These are phyloP conservation scores for Schizonepeta tenuifolia DNA, from an alignment of 257 asterid species.

Conservation along the genomic window DNA sequence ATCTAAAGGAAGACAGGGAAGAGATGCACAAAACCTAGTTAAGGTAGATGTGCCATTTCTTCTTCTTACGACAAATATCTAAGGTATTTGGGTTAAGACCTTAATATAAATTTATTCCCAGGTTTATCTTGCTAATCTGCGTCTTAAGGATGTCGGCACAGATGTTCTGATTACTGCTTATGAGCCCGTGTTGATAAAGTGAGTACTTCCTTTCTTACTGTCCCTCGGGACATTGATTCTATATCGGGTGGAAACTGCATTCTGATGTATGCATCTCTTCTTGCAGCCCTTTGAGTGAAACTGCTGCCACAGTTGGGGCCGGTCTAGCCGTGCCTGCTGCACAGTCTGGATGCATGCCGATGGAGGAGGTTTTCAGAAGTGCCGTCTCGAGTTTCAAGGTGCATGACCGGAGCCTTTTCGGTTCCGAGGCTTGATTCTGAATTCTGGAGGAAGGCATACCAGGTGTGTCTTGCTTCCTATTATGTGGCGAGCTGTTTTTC, in stretches of 20 bases:
- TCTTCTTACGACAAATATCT: slow-evolving; percentile 1
- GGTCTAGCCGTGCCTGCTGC: slow-evolving; percentile 77
- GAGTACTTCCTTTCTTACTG: slow-evolving; percentile 31
- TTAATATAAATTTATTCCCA: slow-evolving; percentile 36
- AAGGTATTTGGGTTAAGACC: slow-evolving; percentile 4
- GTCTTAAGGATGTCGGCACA: slow-evolving; percentile 83
- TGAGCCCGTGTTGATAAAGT: slow-evolving; percentile 86
- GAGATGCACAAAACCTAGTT: slow-evolving; percentile 84
- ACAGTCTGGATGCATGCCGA: slow-evolving; percentile 68
- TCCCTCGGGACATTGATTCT: neutral
- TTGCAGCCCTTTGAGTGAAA: slow-evolving; percentile 79
- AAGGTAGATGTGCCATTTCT: slow-evolving; percentile 51
- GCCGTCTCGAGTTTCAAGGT: slow-evolving; percentile 83
- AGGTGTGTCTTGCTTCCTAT: neutral
- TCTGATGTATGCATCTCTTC: neutral
- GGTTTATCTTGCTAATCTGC: slow-evolving; percentile 89
- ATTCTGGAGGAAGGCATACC: neutral
- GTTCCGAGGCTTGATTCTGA: slow-evolving; percentile 46
- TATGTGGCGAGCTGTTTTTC: neutral
- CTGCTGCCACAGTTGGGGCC: slow-evolving; percentile 74
- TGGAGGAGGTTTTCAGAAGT: slow-evolving; percentile 74
- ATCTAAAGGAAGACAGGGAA: slow-evolving; percentile 94
- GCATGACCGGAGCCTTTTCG: slow-evolving; percentile 78
- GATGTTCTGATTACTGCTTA: slow-evolving; percentile 84
- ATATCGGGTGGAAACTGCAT: neutral